Conservation (phyloP, 257 asterid genomes). For the Leonotis leonurus region DNA sequence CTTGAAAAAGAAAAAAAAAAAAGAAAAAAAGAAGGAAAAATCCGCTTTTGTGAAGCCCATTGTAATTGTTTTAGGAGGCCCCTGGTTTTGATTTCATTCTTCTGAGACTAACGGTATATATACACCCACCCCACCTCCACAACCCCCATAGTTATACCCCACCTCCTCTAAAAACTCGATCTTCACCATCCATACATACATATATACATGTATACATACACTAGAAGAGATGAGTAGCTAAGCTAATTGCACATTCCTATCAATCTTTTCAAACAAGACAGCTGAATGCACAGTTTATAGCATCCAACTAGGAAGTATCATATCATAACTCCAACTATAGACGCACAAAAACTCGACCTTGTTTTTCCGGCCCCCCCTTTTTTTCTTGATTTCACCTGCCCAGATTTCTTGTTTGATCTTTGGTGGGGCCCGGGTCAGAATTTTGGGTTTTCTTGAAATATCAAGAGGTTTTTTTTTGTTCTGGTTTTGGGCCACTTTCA, state of each 20-base stretch:
- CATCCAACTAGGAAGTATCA: not conserved
- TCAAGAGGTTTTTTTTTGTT: no score
- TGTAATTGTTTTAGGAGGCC: constrained; percentile 48
- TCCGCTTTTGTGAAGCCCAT: constrained; percentile 62
- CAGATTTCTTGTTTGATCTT: not conserved
- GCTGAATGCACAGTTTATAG: not conserved
- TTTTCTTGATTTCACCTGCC: constrained; percentile 2
- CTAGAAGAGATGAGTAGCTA: not conserved
- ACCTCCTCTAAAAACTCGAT: not conserved
- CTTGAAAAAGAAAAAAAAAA: no score
- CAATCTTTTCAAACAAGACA: constrained; percentile 19
- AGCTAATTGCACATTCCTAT: constrained; percentile 12
- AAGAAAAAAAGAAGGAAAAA: constrained; percentile 9
- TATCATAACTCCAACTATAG: constrained; percentile 10
- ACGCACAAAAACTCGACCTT: not conserved
- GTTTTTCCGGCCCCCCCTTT: no score
- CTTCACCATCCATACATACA: not conserved
- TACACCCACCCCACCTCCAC: constrained; percentile 7
- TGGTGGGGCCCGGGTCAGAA: constrained; percentile 17
- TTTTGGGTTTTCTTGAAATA: constrained; percentile 2
- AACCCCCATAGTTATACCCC: constrained; percentile 15
- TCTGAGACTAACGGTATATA: constrained; percentile 19
- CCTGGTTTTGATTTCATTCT: constrained; percentile 48
- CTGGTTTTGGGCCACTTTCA: not conserved
- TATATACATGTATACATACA: no score